Conservation (phyloP, 148 eudicot genomes). For the Heliamphora exappendiculata region DNA sequence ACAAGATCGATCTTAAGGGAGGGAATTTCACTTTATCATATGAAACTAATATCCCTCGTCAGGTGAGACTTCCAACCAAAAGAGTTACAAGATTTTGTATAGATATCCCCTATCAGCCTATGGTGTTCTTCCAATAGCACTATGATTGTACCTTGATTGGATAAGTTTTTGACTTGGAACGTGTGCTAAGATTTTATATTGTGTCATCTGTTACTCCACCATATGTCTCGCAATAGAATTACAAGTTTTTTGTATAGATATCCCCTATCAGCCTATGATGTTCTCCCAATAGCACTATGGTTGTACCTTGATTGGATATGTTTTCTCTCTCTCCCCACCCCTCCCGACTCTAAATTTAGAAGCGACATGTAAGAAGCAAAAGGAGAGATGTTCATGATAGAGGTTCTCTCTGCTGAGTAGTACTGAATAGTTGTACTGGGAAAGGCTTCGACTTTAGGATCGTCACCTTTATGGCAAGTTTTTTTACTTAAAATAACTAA, state of each 20-base stretch:
- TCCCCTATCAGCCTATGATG: not conserved
- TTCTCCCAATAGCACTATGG: not conserved
- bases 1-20: constrained; percentile 46
- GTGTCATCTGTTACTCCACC: not conserved
- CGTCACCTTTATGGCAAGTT: not conserved
- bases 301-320: not conserved
- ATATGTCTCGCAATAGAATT: not conserved
- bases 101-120: not conserved
- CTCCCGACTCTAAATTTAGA: not conserved
- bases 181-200: not conserved
- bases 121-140: not conserved
- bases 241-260: not conserved
- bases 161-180: not conserved
- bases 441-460: not conserved
- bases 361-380: not conserved
- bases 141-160: not conserved
- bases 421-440: not conserved
- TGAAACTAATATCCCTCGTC: constrained; percentile 94
- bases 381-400: not conserved
- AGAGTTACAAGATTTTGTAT: not conserved
- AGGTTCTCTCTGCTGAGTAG: not conserved
- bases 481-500: too few relatives aligned
- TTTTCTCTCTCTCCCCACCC: not conserved
- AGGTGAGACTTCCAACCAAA: constrained; percentile 38
- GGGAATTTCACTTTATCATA: constrained; percentile 76